Conservation (phyloP, 1,139 yeast genomes). For the Geotrichum siamense region DNA sequence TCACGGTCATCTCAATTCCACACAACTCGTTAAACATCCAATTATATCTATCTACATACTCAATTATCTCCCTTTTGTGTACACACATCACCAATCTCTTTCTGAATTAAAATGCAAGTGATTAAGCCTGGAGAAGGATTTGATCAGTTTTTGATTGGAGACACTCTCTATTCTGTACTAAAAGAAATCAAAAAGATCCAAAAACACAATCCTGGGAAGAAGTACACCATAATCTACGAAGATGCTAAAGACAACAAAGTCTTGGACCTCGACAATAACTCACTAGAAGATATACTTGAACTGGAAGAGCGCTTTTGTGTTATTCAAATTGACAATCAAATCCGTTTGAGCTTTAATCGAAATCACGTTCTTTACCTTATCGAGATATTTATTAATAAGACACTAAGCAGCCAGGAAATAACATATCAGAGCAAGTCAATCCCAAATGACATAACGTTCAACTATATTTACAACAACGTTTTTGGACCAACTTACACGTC, state of each 20-base stretch:
- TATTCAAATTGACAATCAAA: constrained; percentile 1
- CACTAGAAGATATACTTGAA: neutral
- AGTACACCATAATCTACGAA: neutral
- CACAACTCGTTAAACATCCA: too few relatives aligned
- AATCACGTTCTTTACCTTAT: neutral
- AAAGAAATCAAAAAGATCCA: constrained; percentile 1
- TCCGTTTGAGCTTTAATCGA: constrained; percentile 2
- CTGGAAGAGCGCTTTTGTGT: neutral
- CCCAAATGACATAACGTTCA: constrained; percentile 19
- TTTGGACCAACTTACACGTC: constrained; percentile 36
- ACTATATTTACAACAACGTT: constrained; percentile 28
- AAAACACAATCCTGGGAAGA: neutral
- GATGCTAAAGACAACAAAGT: neutral
- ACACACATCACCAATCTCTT: too few relatives aligned
- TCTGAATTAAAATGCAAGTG: constrained; percentile 2
- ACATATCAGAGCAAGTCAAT: constrained; percentile 1
- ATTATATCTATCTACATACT: too few relatives aligned
- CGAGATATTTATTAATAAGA: neutral
- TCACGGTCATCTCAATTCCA: too few relatives aligned
- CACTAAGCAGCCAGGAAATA: neutral
- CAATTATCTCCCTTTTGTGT: too few relatives aligned
- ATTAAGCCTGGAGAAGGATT: constrained; percentile 5
- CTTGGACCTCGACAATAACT: neutral
- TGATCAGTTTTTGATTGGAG: constrained; percentile 4
- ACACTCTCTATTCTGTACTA: constrained; percentile 1